Base-by-base conservation (phyloP, 495 filamentous ascomycete genomes). In the Aspergillus kassunensis region DNA sequence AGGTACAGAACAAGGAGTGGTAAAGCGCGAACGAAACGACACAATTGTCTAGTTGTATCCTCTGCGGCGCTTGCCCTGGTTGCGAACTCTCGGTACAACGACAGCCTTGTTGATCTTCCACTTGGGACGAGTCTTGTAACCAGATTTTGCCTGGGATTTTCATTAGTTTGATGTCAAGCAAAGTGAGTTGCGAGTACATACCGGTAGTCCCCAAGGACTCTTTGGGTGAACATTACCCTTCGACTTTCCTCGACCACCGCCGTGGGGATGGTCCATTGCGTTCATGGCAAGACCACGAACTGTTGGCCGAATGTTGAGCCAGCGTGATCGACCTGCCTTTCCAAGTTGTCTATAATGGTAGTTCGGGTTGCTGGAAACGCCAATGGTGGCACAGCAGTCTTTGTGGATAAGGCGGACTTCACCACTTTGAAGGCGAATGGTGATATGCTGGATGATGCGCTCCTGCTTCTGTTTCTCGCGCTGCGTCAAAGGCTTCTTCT, bases 281-380 rank as follows among this genome's bases (percentile, higher is more conserved):
- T 98, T 98, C 93, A 98, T 98, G 16, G 93, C 93, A 61, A 98
- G 68, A 84, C 93, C 93, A 72, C 93, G 81, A 29, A 98, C 93
- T 6, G 93, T 96, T 0, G 93, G 93, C 53, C 93, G 74, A 60
- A 96, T 95, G 52, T 91, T 91, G 56, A 96, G 68, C 92, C 91
- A 97, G 59, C 93, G 79, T 39, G 83, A 88, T 54, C 93, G 81
- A 54, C 93, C 93, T 48, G 93, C 93, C 73, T 98, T 98, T 62
- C 93, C 93, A 45, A 97, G 78, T 61, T 95, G 90, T 55, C 82
- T 73, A 65, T 93, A 91, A 51, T 95, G 89, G 62, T 88, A 87
- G 66, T 95, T 88, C 48, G 85, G 82, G 72, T 98, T 98, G 71
- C 92, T 97, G 33, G 91, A 84, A 49, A 95, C 82, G 16, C 93